phyloP scores from a whole-genome alignment of 2,329 filamentous ascomycete genomes.

The Stachybotrys chartarum region DNA sequence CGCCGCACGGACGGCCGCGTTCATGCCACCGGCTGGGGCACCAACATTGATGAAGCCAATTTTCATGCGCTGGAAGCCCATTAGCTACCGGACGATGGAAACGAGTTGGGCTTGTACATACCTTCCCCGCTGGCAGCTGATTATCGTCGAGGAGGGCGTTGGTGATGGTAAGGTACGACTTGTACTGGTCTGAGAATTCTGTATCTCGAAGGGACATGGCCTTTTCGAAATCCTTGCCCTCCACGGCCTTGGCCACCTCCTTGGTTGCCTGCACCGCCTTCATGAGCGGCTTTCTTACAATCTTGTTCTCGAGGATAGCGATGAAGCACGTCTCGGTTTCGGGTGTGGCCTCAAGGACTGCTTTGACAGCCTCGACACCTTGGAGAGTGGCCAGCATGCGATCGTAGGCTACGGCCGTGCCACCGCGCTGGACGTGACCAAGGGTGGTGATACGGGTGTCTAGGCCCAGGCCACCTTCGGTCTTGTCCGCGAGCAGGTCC shows the following conservation, averaged over 20 bases:
- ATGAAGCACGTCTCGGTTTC: constrained; percentile 91
- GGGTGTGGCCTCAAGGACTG: constrained; percentile 81
- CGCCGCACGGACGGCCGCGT: constrained; percentile 86
- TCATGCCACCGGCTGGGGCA: constrained; percentile 96
- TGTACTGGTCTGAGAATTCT: constrained; percentile 89
- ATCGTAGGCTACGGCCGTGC: constrained; percentile 87
- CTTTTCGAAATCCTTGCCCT: constrained; percentile 74
- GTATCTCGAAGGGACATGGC: constrained; percentile 87
- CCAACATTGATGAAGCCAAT: constrained; percentile 97
- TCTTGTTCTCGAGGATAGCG: constrained; percentile 96
- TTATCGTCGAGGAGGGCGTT: constrained; percentile 66
- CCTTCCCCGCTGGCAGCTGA: constrained; percentile 63
- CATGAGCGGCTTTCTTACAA: constrained; percentile 81
- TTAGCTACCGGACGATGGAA: constrained; percentile 17
- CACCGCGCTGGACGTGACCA: constrained; percentile 95
- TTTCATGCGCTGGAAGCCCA: constrained; percentile 61
- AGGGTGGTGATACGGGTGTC: constrained; percentile 94
- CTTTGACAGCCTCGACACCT: constrained; percentile 88
- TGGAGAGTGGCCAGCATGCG: constrained; percentile 88
- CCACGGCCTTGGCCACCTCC: constrained; percentile 73
- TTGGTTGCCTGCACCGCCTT: constrained; percentile 84
- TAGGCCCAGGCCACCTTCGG: constrained; percentile 59
- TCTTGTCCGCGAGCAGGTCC: constrained; percentile 71
- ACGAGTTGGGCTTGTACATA: constrained; percentile 26
- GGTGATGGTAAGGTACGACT: constrained; percentile 85